Evolutionary conservation across 306 rosid genomes (phyloP), one percentile per base, ranked within the genome.

Genomic region (Prunus campanulata): DNA sequence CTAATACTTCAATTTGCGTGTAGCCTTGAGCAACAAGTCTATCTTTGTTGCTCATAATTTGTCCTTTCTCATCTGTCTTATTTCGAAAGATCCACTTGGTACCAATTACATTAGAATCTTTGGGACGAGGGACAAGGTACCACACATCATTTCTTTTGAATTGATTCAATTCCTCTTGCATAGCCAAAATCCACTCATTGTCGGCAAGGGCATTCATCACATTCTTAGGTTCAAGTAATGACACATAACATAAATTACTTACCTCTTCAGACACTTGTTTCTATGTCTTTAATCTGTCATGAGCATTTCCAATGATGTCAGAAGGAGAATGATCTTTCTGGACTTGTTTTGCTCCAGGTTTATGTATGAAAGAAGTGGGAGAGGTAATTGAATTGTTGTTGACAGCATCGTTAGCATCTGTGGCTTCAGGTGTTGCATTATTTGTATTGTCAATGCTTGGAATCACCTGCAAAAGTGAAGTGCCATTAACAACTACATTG

Each of bases 141-240:
- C 79, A 49, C 14, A 75, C 72, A 18, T 65, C 16, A 49, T 75
- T 75, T 19, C 52, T 13, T 8, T 25, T 3, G 8, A 75, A 25
- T 1, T 47, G 22, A 0, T 30, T 22, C 0, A 30, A 13, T 14
- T 75, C 54, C 1, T 75, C 49, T 30, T 75, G 63, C 72, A 50
- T 51, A 2, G 11, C 11, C 0, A 24, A 3, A 1, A 52, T 19
- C 11, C 47, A 30, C 1, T 27, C 15, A 9, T 25, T 47, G 30
- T 70, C 22, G 0, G 3, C 22, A 3, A 50, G 6, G 15, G 65
- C 52, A 7, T 19, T 54, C 5, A 16, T 0, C 1, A 35, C 64
- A 50, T 65, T 51, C 10, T 75, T 64, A 3, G 63, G 72, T 2
- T 75, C 5, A 16, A 49, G 5, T 1, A 0, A 1, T 2, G 24